Evolutionary conservation across 2,329 filamentous ascomycete genomes (phyloP).

Genomic region (Graphilbum sp.): DNA sequence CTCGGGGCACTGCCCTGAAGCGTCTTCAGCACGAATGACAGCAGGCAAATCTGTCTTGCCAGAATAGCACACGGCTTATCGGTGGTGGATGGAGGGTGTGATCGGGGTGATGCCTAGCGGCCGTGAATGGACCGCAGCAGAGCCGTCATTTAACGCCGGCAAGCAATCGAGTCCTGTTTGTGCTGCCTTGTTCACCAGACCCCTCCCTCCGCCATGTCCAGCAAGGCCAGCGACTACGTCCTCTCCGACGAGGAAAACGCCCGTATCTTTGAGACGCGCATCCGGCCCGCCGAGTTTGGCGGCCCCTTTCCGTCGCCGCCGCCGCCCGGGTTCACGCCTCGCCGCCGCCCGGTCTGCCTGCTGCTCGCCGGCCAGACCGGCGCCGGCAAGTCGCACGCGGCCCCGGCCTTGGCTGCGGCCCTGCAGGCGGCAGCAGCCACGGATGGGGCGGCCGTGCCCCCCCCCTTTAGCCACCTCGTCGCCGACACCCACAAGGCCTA

Average conservation of each 20-base stretch:
- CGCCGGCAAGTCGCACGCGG: constrained; percentile 29
- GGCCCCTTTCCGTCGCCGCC: background rate
- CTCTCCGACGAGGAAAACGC: constrained; percentile 13
- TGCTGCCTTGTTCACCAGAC: no score
- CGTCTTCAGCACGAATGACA: no score
- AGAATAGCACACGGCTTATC: no score
- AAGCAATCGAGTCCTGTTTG: background rate
- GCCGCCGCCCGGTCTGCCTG: constrained; percentile 19
- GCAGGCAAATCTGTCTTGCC: no score
- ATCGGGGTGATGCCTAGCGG: no score
- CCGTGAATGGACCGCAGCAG: no score
- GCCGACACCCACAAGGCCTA: constrained; percentile 32
- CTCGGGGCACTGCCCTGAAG: no score
- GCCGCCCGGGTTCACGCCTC: background rate
- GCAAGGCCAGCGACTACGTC: constrained; percentile 10
- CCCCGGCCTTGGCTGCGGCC: constrained; percentile 20
- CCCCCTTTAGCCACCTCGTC: constrained; percentile 22
- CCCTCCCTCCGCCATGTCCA: background rate
- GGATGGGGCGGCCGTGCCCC: background rate
- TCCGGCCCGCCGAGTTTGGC: constrained; percentile 10
- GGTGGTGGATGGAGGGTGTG: no score
- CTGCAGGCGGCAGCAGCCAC: constrained; percentile 11
- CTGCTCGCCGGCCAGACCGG: constrained; percentile 29
- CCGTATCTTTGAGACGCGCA: constrained; percentile 13
- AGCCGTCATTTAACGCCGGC: no score